Conservation (phyloP, 352 stramenopile genomes). For the Phytophthora aleatoria region DNA sequence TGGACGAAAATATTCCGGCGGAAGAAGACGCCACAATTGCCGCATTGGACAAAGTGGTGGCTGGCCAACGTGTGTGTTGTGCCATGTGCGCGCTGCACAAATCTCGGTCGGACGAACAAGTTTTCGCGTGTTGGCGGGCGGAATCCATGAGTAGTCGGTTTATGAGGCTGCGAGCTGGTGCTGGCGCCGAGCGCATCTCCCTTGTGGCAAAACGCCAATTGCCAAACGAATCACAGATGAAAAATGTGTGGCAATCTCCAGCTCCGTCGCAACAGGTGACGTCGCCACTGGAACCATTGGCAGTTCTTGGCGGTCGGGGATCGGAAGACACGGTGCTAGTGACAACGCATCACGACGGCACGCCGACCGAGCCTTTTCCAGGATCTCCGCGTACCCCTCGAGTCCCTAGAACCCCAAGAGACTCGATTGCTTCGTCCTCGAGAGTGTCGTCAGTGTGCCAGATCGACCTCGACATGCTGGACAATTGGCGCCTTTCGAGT, state of each 20-base stretch:
- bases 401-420: slow-evolving; percentile 5
- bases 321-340: slow-evolving; percentile 12
- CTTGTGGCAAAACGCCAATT: slow-evolving; percentile 15
- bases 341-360: slow-evolving; percentile 33
- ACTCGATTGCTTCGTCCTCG: slow-evolving; percentile 19
- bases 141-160: slow-evolving; percentile 33
- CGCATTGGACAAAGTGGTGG: slow-evolving; percentile 20
- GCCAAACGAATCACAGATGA: slow-evolving; percentile 2
- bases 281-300: slow-evolving; percentile 28
- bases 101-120: slow-evolving; percentile 42
- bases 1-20: slow-evolving; percentile 14
- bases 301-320: slow-evolving; percentile 15
- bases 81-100: slow-evolving; percentile 47
- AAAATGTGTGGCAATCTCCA: slow-evolving; percentile 25
- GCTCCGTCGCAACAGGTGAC: slow-evolving; percentile 26
- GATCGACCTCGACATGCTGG: slow-evolving; percentile 28
- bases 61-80: slow-evolving; percentile 40
- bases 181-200: slow-evolving; percentile 17
- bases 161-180: slow-evolving; percentile 25
- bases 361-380: slow-evolving; percentile 35
- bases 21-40: slow-evolving; percentile 17
- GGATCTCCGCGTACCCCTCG: slow-evolving; percentile 27
- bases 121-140: slow-evolving; percentile 40
- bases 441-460: slow-evolving; percentile 25
- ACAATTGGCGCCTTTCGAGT: slow-evolving; percentile 26